Conservation (phyloP, 148 eudicot species). For the Rhododendron molle region DNA sequence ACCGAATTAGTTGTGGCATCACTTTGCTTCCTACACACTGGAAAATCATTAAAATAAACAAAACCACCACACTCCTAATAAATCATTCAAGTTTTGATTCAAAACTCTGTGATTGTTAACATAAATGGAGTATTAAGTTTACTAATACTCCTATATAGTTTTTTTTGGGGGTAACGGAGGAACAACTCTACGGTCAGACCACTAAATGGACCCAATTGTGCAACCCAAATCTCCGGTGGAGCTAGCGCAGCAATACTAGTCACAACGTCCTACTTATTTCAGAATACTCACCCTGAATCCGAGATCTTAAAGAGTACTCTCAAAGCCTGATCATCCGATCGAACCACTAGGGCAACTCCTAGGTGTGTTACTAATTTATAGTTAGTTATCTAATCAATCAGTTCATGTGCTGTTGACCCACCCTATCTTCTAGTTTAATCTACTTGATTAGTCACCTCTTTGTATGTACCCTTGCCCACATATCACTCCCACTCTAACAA, state of each 20-base stretch:
- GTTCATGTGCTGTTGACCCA: slow-evolving; percentile 22
- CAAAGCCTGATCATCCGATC: rapidly evolving
- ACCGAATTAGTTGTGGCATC: neutral
- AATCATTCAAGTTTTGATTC: neutral
- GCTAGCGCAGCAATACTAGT: too few species aligned
- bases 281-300: too few species aligned
- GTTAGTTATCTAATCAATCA: slow-evolving; percentile 15
- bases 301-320: too few species aligned
- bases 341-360: too few species aligned
- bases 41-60: neutral
- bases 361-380: neutral
- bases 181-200: too few species aligned
- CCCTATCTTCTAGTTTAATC: slow-evolving; percentile 3
- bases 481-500: slow-evolving; percentile 4
- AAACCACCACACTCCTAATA: slow-evolving; percentile 4
- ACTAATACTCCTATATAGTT: neutral
- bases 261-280: too few species aligned
- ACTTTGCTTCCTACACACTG: slow-evolving; percentile 10
- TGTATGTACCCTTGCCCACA: neutral
- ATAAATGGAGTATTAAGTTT: neutral
- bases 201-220: too few species aligned
- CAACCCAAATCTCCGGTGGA: too few species aligned
- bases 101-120: neutral
- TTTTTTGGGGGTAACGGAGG: too few species aligned
- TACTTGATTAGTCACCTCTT: neutral